These are phyloP conservation scores for Phaseolus coccineus DNA, from an alignment of 331 rosid genomes.

Conservation along the genomic window DNA sequence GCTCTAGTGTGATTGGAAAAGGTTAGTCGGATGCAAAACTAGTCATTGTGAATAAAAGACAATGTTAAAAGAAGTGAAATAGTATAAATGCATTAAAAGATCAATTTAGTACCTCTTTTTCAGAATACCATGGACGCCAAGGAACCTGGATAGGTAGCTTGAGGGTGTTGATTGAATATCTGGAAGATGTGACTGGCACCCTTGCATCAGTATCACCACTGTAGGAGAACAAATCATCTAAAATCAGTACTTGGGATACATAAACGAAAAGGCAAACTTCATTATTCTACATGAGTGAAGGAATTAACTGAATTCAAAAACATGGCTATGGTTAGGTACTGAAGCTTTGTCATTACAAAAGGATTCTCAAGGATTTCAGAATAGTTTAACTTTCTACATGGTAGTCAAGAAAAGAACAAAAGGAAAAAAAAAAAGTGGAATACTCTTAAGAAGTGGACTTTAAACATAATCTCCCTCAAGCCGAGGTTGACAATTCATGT, in stretches of 20 bases:
- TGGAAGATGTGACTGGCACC: constrained; percentile 49
- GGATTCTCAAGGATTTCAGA: no score
- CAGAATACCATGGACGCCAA: constrained; percentile 56
- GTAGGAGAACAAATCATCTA: not conserved
- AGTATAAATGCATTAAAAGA: not conserved
- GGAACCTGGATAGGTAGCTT: constrained; percentile 34
- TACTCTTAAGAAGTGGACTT: no score
- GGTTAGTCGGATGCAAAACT: no score
- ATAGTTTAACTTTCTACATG: no score
- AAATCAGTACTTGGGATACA: not conserved
- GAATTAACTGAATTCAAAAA: not conserved
- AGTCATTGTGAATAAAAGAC: not conserved
- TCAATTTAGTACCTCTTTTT: constrained; percentile 43
- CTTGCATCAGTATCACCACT: constrained; percentile 53
- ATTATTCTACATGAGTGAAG: not conserved
- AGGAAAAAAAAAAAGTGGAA: no score
- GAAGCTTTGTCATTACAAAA: not conserved
- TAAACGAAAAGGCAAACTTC: not conserved
- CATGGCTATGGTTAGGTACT: not conserved
- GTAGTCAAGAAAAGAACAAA: no score
- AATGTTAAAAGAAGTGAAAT: not conserved
- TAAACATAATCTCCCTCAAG: no score
- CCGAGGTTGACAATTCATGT: no score
- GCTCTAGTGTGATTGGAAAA: no score
- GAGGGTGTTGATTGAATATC: constrained; percentile 47